Conservation (phyloP, 805 yeast species). For the Saccharomycopsis babjevae region DNA sequence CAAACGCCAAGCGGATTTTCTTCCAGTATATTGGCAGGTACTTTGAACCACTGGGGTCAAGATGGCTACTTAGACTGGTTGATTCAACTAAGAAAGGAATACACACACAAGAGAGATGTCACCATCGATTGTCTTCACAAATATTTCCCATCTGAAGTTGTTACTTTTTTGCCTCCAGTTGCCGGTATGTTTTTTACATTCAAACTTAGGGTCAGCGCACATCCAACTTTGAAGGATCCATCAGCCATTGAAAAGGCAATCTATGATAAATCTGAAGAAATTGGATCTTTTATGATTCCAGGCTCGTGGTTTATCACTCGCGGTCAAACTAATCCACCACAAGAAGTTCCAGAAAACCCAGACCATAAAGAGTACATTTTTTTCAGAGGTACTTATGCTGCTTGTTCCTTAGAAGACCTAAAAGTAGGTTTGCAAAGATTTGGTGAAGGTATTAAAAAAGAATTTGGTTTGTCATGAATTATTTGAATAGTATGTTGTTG, state of each 20-base stretch:
- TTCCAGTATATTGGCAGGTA: constrained; percentile 57
- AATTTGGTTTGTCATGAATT: constrained; percentile 26
- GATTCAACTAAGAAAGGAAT: constrained; percentile 68
- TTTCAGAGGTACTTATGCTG: constrained; percentile 85
- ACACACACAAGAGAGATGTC: constrained; percentile 79
- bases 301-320: constrained; percentile 69
- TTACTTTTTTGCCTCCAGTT: constrained; percentile 46
- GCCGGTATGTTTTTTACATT: constrained; percentile 87
- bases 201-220: constrained; percentile 63
- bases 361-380: constrained; percentile 41
- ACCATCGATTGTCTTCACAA: constrained; percentile 67
- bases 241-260: constrained; percentile 52
- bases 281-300: constrained; percentile 67
- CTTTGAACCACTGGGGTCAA: constrained; percentile 85
- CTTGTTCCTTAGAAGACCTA: constrained; percentile 61
- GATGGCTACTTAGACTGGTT: constrained; percentile 83
- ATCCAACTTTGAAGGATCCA: constrained; percentile 66
- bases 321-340: constrained; percentile 51
- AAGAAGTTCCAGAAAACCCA: constrained; percentile 33
- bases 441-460: constrained; percentile 51
- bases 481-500: not conserved
- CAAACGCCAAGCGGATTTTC: constrained; percentile 80
- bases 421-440: constrained; percentile 55
- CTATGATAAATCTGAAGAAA: constrained; percentile 48
- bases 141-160: constrained; percentile 39